Evolutionary conservation across 371 early-diverging fungal genomes (phyloP), one percentile per base, ranked within the genome.

Genomic region (Rhizopus microsporus): DNA sequence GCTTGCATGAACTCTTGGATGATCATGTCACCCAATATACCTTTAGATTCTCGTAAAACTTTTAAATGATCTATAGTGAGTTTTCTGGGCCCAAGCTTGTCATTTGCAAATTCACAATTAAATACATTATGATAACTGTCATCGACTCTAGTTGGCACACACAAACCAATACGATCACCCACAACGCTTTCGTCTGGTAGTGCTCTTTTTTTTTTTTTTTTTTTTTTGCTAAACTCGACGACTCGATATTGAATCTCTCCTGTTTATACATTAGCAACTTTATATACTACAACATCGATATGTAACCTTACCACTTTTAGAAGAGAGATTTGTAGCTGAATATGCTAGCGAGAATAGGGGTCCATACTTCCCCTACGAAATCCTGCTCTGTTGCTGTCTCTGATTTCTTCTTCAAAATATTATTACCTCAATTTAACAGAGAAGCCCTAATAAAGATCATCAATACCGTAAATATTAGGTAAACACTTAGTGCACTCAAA

Each of bases 241-340:
- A 32, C 50, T 31, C 32, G 50, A 32, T 32, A 49, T 32, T 32
- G 32, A 49, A 10, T 49, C 50, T 2, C 50, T 12, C 50, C 32
- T 49, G 29, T 49, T 30, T 49, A 35, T 49, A 49, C 50, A 31
- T 49, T 49, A 49, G 50, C 32, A 32, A 31, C 50, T 30, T 9
- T 17, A 49, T 32, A 49, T 49, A 35, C 15, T 49, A 30, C 32
- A n/a, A 49, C 15, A 49, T 49, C 7, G 32, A 30, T 32, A 32
- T 49, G 10, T 49, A 49, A 49, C 32, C 50, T 49, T 49, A 49
- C 50, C 50, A 49, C 32, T 32, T 49, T 32, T 31, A 49, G 32
- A 49, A 49, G 50, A 49, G 32, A 49, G 32, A 49, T 12, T 31
- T 49, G 50, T 49, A 29, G 33, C n/a, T 49, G 32, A 49, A 49